Base-by-base conservation (phyloP, 2,329 filamentous ascomycete genomes). In the Emergomyces orientalis region DNA sequence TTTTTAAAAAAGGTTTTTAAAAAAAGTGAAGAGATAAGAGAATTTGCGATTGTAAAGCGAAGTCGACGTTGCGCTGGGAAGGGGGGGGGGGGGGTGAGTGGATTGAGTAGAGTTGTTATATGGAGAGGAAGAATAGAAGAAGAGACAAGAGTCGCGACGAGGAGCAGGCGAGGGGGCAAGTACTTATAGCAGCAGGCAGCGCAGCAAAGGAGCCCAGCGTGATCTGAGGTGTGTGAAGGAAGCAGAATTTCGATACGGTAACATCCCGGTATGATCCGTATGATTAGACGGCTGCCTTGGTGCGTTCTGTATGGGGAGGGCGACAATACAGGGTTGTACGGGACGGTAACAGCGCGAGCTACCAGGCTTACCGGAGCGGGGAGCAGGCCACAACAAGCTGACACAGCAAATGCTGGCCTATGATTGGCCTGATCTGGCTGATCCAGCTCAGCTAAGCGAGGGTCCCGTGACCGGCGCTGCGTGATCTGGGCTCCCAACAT, bases 191-290 rank as follows among this genome's bases (percentile, higher is more conserved):
- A 47, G 41, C 25, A 14, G 22, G 27, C 14, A 52, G 19, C 70
- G 73, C 72, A 67, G 69, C 67, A 69, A 69, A 70, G 74, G 74
- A 71, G 66, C 66, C 68, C 68, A 69, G 67, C 76, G 77, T 79
- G 77, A 79, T 79, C 76, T 73, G 71, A 74, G 68, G 72, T 70
- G 70, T 67, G 69, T 70, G 71, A 77, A 75, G 69, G 75, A 76
- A 70, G 69, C 71, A 65, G 75, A 78, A 78, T 78, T 78, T 77
- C 76, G 72, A 76, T 78, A 78, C 76, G 27, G 76, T 78, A 65
- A 74, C 25, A 19, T 0, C 0, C 0, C 2, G 41, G 76, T 78
- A 78, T 78, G 76, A 78, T 78, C 72, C 71, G 76, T 78, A 77
- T 78, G 75, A 77, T 78, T 74, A 76, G 69, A 60, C 49, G 41